phyloP scores from a whole-genome alignment of 2,329 filamentous ascomycete genomes.

The Didymella arachidicola region DNA sequence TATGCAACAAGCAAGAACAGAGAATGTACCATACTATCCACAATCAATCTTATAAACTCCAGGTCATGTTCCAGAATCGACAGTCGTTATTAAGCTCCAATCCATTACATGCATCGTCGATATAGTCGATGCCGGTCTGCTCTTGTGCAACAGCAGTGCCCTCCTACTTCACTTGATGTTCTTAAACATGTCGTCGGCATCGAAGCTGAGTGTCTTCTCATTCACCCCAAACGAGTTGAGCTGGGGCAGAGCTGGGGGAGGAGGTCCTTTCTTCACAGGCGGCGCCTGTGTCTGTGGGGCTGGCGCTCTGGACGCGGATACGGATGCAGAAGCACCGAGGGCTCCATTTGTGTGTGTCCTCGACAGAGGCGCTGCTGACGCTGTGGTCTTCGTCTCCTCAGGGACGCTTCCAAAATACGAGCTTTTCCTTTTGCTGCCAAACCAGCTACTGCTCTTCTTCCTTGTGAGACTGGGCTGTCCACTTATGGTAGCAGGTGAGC shows the following conservation, averaged over 20 bases:
- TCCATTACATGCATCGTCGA: conserved; percentile 40
- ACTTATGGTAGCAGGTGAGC: conserved; percentile 47
- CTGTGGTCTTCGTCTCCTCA: conserved; percentile 42
- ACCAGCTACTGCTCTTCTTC: conserved; percentile 53
- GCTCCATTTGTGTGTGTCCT: conserved; percentile 27
- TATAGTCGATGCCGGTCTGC: conserved; percentile 12
- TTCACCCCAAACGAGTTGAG: conserved; percentile 48
- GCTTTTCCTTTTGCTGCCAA: conserved; percentile 48
- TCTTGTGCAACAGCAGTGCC: not conserved
- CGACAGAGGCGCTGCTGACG: conserved; percentile 9
- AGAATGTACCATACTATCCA: conserved; percentile 25
- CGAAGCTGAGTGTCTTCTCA: conserved; percentile 44
- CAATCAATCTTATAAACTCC: conserved; percentile 40
- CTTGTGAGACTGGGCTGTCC: conserved; percentile 44
- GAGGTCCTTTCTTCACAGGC: conserved; percentile 45
- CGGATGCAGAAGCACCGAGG: conserved; percentile 24
- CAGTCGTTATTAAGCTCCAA: conserved; percentile 43
- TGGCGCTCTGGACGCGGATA: conserved; percentile 1
- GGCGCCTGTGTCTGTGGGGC: conserved; percentile 13
- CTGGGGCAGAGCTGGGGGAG: conserved; percentile 51
- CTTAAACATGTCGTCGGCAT: conserved; percentile 52
- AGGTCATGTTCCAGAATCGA: conserved; percentile 36
- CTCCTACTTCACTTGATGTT: conserved; percentile 46
- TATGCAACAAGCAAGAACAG: conserved; percentile 44
- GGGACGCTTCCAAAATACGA: conserved; percentile 45